Conservation (phyloP, 495 filamentous ascomycete species). For the Cercophora scortea region DNA sequence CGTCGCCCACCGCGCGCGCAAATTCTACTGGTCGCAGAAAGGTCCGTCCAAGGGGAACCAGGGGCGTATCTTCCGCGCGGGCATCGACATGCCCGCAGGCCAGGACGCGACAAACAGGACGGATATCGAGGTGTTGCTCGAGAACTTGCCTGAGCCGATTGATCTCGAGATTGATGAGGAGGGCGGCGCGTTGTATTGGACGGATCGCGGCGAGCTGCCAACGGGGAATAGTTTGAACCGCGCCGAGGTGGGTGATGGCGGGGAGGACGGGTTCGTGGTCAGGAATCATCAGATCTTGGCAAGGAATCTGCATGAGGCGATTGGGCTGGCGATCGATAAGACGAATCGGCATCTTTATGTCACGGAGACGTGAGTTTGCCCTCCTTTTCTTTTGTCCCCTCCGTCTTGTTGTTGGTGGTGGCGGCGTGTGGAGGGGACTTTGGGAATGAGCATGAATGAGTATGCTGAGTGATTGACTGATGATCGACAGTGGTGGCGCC, state of each 20-base stretch:
- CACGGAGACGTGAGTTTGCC: conserved; percentile 28
- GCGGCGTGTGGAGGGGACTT: background rate
- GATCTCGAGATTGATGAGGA: conserved; percentile 42
- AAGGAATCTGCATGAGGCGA: conserved; percentile 40
- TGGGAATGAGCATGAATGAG: background rate
- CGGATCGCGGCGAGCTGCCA: conserved; percentile 46
- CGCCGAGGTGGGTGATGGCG: conserved; percentile 8
- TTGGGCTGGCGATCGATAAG: conserved; percentile 37
- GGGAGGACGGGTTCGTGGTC: background rate
- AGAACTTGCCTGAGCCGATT: conserved; percentile 45
- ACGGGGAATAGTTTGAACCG: conserved; percentile 40
- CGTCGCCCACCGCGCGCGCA: conserved; percentile 24
- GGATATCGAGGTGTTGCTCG: conserved; percentile 37
- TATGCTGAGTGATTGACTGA: background rate
- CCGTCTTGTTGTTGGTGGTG: background rate
- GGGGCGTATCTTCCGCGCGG: conserved; percentile 41
- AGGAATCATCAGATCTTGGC: conserved; percentile 13
- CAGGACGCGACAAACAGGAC: conserved; percentile 7
- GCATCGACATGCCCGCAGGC: conserved; percentile 22
- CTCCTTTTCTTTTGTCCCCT: background rate
- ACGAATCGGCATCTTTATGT: conserved; percentile 32
- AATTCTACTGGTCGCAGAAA: conserved; percentile 54
- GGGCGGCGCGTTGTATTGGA: conserved; percentile 41
- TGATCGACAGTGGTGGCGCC: conserved; percentile 24
- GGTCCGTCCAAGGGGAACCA: conserved; percentile 37